Evolutionary conservation across 306 rosid genomes (phyloP).

Genomic region (Carpinus viminea): DNA sequence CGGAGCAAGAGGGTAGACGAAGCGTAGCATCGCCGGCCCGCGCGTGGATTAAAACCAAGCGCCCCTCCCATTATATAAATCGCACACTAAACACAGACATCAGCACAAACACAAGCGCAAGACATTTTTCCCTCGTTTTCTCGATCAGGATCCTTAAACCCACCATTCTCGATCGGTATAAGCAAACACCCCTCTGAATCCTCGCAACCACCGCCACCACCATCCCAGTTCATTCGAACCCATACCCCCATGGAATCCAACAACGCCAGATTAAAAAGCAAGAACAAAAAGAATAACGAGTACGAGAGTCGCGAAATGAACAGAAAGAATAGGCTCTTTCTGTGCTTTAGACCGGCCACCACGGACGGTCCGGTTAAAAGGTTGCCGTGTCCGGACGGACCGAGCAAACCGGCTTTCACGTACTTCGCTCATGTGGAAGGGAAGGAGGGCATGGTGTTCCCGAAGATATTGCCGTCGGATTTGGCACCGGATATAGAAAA

Average conservation of each 20-base stretch:
- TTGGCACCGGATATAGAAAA: not conserved
- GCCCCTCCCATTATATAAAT: not conserved
- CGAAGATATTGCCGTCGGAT: not conserved
- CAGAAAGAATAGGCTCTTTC: constrained; percentile 4
- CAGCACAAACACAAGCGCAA: not conserved
- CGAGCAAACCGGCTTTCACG: not conserved
- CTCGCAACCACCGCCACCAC: not conserved
- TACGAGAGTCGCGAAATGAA: not conserved
- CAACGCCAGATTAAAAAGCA: not conserved
- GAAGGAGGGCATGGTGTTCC: constrained; percentile 4
- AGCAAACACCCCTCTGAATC: not conserved
- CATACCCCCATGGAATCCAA: not conserved
- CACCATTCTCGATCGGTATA: constrained; percentile 8
- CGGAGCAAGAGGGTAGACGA: not conserved
- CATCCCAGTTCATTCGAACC: not conserved
- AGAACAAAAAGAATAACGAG: not conserved
- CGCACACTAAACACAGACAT: not conserved
- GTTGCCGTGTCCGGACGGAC: not conserved
- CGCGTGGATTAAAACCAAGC: not conserved
- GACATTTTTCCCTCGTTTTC: not conserved
- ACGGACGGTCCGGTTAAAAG: not conserved
- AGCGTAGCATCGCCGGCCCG: constrained; percentile 18
- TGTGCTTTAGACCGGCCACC: constrained; percentile 22
- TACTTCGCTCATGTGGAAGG: not conserved
- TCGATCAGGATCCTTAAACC: constrained; percentile 1